Evolutionary conservation across 129 eudicot genomes (phyloP).

Genomic region (Pittosporum tobira): DNA sequence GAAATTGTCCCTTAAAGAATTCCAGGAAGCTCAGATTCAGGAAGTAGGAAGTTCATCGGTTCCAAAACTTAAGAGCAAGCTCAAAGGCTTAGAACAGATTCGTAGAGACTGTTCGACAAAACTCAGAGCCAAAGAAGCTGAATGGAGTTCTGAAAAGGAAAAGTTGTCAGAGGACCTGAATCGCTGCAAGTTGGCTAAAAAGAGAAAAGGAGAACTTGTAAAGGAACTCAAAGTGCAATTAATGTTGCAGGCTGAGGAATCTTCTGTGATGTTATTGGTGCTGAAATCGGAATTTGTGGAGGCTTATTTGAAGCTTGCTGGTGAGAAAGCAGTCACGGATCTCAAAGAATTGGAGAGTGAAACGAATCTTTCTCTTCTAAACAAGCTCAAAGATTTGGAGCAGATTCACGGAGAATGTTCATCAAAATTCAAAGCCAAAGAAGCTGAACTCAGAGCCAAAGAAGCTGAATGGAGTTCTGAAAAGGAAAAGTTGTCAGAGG

Average conservation of each 20-base stretch:
- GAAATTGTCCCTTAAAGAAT: constrained; percentile 40
- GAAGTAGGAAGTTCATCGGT: constrained; percentile 36
- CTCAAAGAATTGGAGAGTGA: constrained; percentile 12
- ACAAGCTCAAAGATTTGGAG: constrained; percentile 56
- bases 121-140: constrained; percentile 41
- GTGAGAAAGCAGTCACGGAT: constrained; percentile 1
- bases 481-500: constrained; percentile 32
- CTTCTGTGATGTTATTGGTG: constrained; percentile 40
- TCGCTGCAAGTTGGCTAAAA: constrained; percentile 26
- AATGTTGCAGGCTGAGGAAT: constrained; percentile 51
- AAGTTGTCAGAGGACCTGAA: constrained; percentile 35
- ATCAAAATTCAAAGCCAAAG: no score
- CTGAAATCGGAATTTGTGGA: constrained; percentile 47
- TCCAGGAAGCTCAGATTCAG: constrained; percentile 54
- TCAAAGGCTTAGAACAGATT: constrained; percentile 50
- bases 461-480: constrained; percentile 56
- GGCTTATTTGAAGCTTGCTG: constrained; percentile 22
- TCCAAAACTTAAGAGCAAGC: constrained; percentile 53
- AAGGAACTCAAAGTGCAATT: constrained; percentile 36
- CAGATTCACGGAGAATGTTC: constrained; percentile 39
- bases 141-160: constrained; percentile 45
- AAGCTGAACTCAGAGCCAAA: constrained; percentile 28
- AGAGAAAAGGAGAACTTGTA: constrained; percentile 32
- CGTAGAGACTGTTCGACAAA: constrained; percentile 30
- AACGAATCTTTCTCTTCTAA: constrained; percentile 10